Evolutionary conservation across 1,284 basidiomycete genomes (phyloP).

Genomic region (Ustilago crameri): DNA sequence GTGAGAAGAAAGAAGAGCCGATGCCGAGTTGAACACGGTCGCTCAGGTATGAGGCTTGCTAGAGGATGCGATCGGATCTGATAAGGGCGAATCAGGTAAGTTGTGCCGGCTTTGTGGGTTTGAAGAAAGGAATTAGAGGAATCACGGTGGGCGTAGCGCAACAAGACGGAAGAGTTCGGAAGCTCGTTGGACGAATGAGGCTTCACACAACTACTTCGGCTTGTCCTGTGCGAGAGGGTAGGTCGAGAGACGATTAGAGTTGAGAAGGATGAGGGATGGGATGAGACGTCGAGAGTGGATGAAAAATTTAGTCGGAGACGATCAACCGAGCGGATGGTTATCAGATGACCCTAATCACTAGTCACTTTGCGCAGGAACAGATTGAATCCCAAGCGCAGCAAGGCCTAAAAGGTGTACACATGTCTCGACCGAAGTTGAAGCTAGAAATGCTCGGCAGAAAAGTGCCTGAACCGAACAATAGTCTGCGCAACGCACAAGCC

Average conservation of each 20-base stretch:
- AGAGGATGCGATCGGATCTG: conserved; percentile 23
- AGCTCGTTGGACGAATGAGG: conserved; percentile 13
- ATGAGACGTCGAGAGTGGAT: not conserved
- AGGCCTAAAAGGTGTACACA: no score
- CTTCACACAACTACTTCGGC: not conserved
- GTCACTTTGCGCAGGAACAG: not conserved
- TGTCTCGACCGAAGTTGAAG: no score
- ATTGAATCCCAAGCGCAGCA: not conserved
- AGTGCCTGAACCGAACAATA: not conserved
- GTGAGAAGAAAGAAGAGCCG: conserved; percentile 4
- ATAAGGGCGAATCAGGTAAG: conserved; percentile 8
- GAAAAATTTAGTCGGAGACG: not conserved
- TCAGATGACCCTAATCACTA: conserved; percentile 7
- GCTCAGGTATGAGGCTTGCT: not conserved
- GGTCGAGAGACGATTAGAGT: not conserved
- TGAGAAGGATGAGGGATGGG: not conserved
- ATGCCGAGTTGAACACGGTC: not conserved
- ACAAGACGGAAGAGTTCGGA: conserved; percentile 16
- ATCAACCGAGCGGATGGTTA: conserved; percentile 4
- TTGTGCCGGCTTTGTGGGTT: not conserved
- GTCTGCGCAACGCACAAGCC: conserved; percentile 1
- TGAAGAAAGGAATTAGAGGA: not conserved
- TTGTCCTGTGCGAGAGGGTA: not conserved
- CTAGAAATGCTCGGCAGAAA: no score
- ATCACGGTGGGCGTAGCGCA: conserved; percentile 12